Conservation (phyloP, 2,329 filamentous ascomycete species). For the Beauveria rudraprayagi region DNA sequence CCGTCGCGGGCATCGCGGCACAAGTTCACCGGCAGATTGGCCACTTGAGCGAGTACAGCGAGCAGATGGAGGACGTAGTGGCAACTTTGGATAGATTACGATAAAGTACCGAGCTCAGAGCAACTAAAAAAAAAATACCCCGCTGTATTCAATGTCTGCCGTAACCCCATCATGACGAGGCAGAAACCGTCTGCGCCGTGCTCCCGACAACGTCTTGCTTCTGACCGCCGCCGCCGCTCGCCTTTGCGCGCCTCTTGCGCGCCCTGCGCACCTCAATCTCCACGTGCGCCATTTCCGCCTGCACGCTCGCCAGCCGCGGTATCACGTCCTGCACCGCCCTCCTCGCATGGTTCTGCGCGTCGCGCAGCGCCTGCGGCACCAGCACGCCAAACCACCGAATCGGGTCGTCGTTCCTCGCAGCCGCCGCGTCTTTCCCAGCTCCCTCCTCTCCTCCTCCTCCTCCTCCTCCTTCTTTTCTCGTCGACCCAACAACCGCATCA, state of each 20-base stretch:
- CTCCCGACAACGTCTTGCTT: slow-evolving; percentile 16
- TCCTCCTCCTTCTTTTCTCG: too few species aligned
- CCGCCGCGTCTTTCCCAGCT: slow-evolving; percentile 8
- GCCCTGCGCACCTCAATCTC: slow-evolving; percentile 62
- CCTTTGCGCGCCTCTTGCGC: slow-evolving; percentile 46
- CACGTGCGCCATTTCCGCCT: slow-evolving; percentile 51
- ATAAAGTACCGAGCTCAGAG: neutral
- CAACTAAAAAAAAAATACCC: neutral
- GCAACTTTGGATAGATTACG: slow-evolving; percentile 19
- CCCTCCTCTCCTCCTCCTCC: neutral
- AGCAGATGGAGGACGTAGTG: slow-evolving; percentile 39
- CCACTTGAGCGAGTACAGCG: slow-evolving; percentile 26
- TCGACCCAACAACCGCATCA: neutral
- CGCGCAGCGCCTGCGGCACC: slow-evolving; percentile 42
- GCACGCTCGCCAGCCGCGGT: slow-evolving; percentile 48
- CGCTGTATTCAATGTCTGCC: neutral
- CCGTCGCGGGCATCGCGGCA: slow-evolving; percentile 40
- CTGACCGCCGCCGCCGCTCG: slow-evolving; percentile 27
- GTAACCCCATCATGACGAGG: neutral
- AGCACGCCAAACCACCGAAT: slow-evolving; percentile 50
- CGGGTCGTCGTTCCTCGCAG: slow-evolving; percentile 53
- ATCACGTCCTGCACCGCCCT: slow-evolving; percentile 49
- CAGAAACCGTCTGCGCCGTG: slow-evolving; percentile 15
- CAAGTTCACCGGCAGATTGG: slow-evolving; percentile 30
- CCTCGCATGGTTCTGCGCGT: slow-evolving; percentile 52